Evolutionary conservation across 352 stramenopile species (phyloP).

Genomic region (Globisporangium recalcitrans): DNA sequence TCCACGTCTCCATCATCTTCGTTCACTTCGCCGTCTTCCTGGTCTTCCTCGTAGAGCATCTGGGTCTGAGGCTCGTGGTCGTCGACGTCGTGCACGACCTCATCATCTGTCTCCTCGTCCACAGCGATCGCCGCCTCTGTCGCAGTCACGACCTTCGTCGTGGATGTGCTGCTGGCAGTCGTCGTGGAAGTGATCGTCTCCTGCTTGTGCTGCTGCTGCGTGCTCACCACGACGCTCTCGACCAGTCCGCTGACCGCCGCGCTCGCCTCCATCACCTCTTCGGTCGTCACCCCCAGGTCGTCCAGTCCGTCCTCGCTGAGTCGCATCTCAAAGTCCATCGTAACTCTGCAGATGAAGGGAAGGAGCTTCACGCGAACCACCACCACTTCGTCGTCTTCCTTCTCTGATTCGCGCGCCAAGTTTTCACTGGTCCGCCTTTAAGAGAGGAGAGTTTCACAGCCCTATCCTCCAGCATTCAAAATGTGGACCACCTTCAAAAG

Average conservation of each 20-base stretch:
- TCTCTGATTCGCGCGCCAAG: not conserved
- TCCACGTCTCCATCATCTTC: conserved; percentile 20
- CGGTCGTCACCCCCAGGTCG: conserved; percentile 11
- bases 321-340: conserved; percentile 14
- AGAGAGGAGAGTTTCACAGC: not conserved
- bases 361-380: too few relatives aligned
- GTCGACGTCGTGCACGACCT: conserved; percentile 16
- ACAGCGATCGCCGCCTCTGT: not conserved
- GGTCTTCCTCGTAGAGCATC: conserved; percentile 6
- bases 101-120: conserved; percentile 6
- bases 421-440: not conserved
- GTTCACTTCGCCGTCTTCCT: conserved; percentile 18
- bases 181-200: not conserved
- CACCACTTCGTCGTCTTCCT: not conserved
- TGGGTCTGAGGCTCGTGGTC: conserved; percentile 7
- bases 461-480: too few relatives aligned
- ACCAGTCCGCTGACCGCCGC: conserved; percentile 5
- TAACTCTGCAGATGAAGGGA: not conserved
- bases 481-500: too few relatives aligned
- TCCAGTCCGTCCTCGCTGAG: conserved; percentile 11
- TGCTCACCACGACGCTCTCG: not conserved
- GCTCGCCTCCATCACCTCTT: conserved; percentile 12
- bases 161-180: not conserved
- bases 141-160: not conserved
- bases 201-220: not conserved